Percentiles rank a stretch among this genome's conserved stretches.
These are phyloP conservation scores for Dysphania ambrosioides DNA, from an alignment of 148 eudicot genomes.

Conservation along the genomic window DNA sequence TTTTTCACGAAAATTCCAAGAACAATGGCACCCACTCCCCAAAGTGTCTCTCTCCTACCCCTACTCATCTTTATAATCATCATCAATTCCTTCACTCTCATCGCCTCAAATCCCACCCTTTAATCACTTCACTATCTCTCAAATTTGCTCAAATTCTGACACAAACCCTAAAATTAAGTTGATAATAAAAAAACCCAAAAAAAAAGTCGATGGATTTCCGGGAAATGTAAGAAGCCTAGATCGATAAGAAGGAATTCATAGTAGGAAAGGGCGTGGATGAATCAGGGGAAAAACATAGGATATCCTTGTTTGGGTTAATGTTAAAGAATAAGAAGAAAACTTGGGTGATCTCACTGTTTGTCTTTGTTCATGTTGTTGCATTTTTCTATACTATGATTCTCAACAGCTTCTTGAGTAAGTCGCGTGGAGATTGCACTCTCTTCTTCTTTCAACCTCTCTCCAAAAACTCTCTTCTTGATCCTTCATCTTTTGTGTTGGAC, in stretches of 20 bases:
- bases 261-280: slow-evolving; percentile 8
- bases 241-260: slow-evolving; percentile 28
- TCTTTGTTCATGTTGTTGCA: slow-evolving; percentile 51
- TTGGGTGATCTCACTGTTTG: slow-evolving; percentile 70
- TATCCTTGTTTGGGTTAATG: slow-evolving; percentile 56
- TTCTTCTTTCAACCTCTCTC: slow-evolving; percentile 68
- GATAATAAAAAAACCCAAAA: background rate
- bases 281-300: slow-evolving; percentile 32
- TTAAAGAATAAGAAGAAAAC: slow-evolving; percentile 55
- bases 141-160: background rate
- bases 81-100: too few relatives aligned
- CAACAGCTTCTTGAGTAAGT: slow-evolving; percentile 64
- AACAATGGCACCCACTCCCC: too few relatives aligned
- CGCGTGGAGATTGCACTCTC: slow-evolving; percentile 54
- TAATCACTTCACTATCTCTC: too few relatives aligned
- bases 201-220: slow-evolving; percentile 26
- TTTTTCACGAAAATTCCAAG: too few relatives aligned
- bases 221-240: slow-evolving; percentile 25
- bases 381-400: slow-evolving; percentile 56
- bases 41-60: too few relatives aligned
- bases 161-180: slow-evolving; percentile 12
- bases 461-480: slow-evolving; percentile 84
- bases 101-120: too few relatives aligned
- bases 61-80: too few relatives aligned
- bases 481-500: slow-evolving; percentile 61